phyloP scores from a whole-genome alignment of 306 rosid species.

The Elaeagnus macrophylla region DNA sequence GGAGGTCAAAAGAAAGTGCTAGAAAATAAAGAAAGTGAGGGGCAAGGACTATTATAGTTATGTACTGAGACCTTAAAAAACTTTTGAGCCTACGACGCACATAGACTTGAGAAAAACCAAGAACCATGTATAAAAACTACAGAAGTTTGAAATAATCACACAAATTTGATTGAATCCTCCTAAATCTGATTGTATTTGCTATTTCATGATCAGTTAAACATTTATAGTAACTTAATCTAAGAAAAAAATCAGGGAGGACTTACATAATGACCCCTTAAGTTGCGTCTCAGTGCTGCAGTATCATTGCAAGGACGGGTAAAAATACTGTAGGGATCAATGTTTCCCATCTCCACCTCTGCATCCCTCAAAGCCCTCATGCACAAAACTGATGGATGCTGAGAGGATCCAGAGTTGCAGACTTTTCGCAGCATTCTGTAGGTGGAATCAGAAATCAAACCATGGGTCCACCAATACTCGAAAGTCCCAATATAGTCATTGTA shows the following conservation, averaged over 20 bases:
- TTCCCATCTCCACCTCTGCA: constrained; percentile 65
- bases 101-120: background rate
- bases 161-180: background rate
- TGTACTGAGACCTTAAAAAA: too few relatives aligned
- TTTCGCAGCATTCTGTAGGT: constrained; percentile 45
- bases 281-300: constrained; percentile 39
- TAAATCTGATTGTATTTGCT: background rate
- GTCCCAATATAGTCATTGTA: constrained; percentile 80
- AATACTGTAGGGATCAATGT: constrained; percentile 84
- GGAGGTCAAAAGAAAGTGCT: background rate
- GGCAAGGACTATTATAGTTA: too few relatives aligned
- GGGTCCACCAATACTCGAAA: constrained; percentile 94
- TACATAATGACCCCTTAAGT: constrained; percentile 76
- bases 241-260: constrained; percentile 23
- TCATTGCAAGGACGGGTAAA: constrained; percentile 60
- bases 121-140: too few relatives aligned
- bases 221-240: background rate
- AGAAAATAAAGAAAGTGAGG: background rate
- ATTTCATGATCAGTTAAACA: constrained; percentile 3
- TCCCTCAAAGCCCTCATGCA: constrained; percentile 49
- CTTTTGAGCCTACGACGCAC: too few relatives aligned
- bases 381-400: constrained; percentile 64
- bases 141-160: background rate
- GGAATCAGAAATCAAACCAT: constrained; percentile 92
- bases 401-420: constrained; percentile 54